Evolutionary conservation across 768 basidiomycete species (phyloP).

Genomic region (Pulveroboletus frians): DNA sequence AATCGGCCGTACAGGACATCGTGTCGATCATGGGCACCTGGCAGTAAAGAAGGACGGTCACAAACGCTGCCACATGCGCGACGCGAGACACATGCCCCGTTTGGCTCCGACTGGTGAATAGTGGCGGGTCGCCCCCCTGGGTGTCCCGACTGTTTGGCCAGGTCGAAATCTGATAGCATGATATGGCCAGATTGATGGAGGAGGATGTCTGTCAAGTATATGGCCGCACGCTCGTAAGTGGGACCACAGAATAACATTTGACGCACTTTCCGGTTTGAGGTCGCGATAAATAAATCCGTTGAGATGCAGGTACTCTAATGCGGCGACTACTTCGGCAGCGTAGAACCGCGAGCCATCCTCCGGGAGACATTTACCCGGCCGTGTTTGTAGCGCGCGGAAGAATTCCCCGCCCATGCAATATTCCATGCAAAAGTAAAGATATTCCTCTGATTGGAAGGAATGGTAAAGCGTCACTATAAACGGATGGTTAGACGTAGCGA

Average conservation of each 20-base stretch:
- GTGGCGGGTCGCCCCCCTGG: slow-evolving; percentile 81
- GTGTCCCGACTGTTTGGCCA: slow-evolving; percentile 91
- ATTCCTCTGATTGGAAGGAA: slow-evolving; percentile 97
- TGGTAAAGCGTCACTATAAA: slow-evolving; percentile 99
- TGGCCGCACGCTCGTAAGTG: background rate
- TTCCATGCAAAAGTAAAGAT: slow-evolving; percentile 98
- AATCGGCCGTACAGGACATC: slow-evolving; percentile 94
- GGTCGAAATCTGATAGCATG: slow-evolving; percentile 98
- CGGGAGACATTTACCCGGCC: slow-evolving; percentile 93
- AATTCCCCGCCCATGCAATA: slow-evolving; percentile 99
- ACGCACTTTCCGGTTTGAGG: slow-evolving; percentile 98
- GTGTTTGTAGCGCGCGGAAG: slow-evolving; percentile 93
- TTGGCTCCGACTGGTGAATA: slow-evolving; percentile 79
- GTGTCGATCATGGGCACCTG: slow-evolving; percentile 94
- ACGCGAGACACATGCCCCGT: slow-evolving; percentile 59
- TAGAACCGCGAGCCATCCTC: slow-evolving; percentile 97
- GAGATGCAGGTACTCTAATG: slow-evolving; percentile 95
- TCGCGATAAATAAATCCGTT: slow-evolving; percentile 99
- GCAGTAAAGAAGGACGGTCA: slow-evolving; percentile 5
- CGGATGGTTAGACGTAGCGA: slow-evolving; percentile 97
- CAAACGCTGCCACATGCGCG: slow-evolving; percentile 1
- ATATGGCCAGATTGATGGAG: slow-evolving; percentile 98
- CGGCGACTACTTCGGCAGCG: slow-evolving; percentile 96
- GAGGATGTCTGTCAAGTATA: slow-evolving; percentile 69
- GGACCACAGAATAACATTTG: slow-evolving; percentile 6